Percentiles rank a stretch among this genome's conserved stretches.
phyloP scores from a whole-genome alignment of 2,329 filamentous ascomycete species.

The Ophiostoma triangulosporum region DNA sequence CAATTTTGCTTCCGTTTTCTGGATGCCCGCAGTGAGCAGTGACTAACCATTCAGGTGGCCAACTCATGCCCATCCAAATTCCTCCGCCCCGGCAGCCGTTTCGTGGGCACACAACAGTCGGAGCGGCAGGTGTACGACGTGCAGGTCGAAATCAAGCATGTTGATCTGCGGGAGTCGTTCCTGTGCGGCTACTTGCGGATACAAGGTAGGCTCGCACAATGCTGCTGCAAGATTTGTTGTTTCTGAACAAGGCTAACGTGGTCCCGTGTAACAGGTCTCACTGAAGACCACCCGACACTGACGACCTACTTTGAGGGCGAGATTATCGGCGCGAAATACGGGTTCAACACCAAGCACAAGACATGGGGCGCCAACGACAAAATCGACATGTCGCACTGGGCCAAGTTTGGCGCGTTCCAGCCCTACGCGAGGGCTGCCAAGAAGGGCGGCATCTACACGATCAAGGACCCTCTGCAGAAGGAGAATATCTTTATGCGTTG shows the following conservation, averaged over 20 bases:
- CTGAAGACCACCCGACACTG: slow-evolving; percentile 89
- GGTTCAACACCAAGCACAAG: slow-evolving; percentile 80
- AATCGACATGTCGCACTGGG: slow-evolving; percentile 87
- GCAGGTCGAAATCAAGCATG: slow-evolving; percentile 91
- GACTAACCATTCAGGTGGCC: slow-evolving; percentile 40
- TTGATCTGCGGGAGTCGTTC: slow-evolving; percentile 87
- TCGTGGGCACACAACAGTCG: slow-evolving; percentile 82
- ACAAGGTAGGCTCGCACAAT: slow-evolving; percentile 48
- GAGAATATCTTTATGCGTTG: slow-evolving; percentile 97
- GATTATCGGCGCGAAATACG: slow-evolving; percentile 89
- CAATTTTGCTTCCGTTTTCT: neutral
- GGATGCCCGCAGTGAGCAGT: neutral
- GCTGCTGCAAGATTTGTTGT: neutral
- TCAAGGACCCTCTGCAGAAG: slow-evolving; percentile 60
- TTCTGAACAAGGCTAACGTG: neutral
- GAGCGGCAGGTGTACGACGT: slow-evolving; percentile 90
- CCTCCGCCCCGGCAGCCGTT: slow-evolving; percentile 75
- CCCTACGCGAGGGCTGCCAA: slow-evolving; percentile 52
- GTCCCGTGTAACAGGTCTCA: slow-evolving; percentile 49
- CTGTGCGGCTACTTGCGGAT: slow-evolving; percentile 92
- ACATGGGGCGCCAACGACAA: slow-evolving; percentile 88
- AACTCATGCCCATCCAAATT: slow-evolving; percentile 76
- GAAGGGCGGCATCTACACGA: slow-evolving; percentile 40
- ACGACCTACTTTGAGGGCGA: slow-evolving; percentile 98
- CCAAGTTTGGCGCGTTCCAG: slow-evolving; percentile 74